phyloP scores from a whole-genome alignment of 345 rosid species.

The Acer negundo region DNA sequence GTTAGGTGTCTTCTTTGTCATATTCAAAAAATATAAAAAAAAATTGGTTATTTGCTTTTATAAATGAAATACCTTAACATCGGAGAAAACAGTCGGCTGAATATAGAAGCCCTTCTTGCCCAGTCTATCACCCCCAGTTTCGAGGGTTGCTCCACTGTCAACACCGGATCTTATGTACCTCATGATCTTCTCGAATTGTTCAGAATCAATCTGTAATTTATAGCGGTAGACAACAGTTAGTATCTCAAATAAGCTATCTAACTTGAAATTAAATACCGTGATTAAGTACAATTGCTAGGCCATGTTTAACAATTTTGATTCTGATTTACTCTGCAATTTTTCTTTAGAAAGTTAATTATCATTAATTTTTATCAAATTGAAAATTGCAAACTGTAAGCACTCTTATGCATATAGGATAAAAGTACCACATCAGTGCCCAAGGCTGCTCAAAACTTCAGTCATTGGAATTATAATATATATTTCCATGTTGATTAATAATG shows the following conservation, averaged over 20 bases:
- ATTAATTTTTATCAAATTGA: background rate
- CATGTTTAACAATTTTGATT: background rate
- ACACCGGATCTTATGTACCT: slow-evolving; percentile 68
- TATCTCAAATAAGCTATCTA: background rate
- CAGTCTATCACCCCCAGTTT: slow-evolving; percentile 77
- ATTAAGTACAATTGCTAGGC: background rate
- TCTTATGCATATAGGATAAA: no score
- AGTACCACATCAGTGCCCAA: background rate
- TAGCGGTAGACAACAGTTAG: background rate
- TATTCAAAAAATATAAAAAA: background rate
- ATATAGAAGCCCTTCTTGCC: slow-evolving; percentile 80
- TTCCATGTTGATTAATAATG: background rate
- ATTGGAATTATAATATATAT: background rate
- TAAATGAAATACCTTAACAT: slow-evolving; percentile 57
- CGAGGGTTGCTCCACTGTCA: slow-evolving; percentile 85
- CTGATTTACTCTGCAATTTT: background rate
- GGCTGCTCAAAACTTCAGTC: background rate
- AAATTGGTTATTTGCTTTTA: background rate
- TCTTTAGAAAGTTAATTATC: background rate
- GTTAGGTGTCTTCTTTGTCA: background rate
- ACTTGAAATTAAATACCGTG: background rate
- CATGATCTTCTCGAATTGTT: slow-evolving; percentile 73
- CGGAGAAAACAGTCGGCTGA: slow-evolving; percentile 96
- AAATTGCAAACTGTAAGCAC: no score
- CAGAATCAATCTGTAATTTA: slow-evolving; percentile 59